Base-by-base conservation (phyloP, 371 early-diverging fungal species). In the Saksenaea oblongispora region DNA sequence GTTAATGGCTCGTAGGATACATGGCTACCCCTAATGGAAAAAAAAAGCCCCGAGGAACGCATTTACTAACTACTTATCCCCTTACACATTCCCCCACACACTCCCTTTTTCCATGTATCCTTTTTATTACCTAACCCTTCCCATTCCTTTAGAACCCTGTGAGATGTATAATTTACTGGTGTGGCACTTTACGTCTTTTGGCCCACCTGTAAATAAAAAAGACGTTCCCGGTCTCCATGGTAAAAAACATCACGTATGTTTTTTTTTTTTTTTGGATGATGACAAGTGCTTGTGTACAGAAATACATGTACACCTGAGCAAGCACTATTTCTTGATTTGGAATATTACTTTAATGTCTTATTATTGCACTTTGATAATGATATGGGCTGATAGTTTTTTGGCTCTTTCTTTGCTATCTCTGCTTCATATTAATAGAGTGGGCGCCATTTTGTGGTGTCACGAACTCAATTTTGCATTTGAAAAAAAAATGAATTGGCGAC, bases 121-220 rank as follows among this genome's bases (percentile, higher is more conserved):
- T 64, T 59, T 34, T 13, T 64, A 24, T 64, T 64, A 34, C 28
- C n/a, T 26, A 34, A 47, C 17, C 34, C 34, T 54, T 31, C 37
- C 15, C 17, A n/a, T 42, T 41, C n/a, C 37, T 31, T 31, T 31
- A 31, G 31, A 31, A 31, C 31, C 53, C 27, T 51, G 36, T 61
- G 44, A 54, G 27, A 56, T 58, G 11, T 34, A 34, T 42, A 24
- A 60, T 53, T 64, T 57, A 64, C 36, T 18, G 51, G 62, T 64
- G 62, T 58, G 69, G 69, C 63, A 53, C 72, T 68, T 69, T 72
- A 62, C 69, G 72, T 72, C 72, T 72, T 72, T 72, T 72, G 72
- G 68, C 56, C 63, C 72, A 65, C 72, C 47, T 68, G 70, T 63
- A 68, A 65, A 72, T 68, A 72, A 68, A 71, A 71, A 72, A 72